These are phyloP conservation scores for Crithidia fasciculata DNA, from an alignment of 208 protist genomes.

Conservation along the genomic window DNA sequence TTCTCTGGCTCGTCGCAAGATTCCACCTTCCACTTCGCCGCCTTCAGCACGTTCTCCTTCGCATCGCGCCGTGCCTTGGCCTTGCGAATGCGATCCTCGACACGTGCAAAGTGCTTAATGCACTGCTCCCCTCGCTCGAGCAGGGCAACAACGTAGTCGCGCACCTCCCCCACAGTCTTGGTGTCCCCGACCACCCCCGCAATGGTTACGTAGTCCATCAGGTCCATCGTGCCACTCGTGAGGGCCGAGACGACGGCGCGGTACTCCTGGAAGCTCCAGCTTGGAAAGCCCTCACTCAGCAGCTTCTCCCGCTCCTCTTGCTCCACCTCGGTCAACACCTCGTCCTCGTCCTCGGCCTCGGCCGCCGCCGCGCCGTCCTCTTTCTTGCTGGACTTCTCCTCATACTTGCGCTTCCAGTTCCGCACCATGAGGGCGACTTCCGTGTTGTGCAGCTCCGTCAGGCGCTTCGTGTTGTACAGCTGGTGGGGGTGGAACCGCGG, in stretches of 20 bases:
- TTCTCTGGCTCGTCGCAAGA: constrained; percentile 67
- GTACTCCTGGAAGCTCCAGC: constrained; percentile 78
- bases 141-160: constrained; percentile 80
- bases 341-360: constrained; percentile 39
- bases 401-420: constrained; percentile 78
- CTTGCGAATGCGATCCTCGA: constrained; percentile 67
- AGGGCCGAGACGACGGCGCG: constrained; percentile 52
- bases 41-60: constrained; percentile 60
- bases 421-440: constrained; percentile 81
- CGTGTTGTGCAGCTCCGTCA: constrained; percentile 84
- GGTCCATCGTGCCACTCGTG: constrained; percentile 51
- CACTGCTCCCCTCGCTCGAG: constrained; percentile 79
- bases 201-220: constrained; percentile 73
- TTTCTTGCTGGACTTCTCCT: constrained; percentile 27
- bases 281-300: constrained; percentile 75
- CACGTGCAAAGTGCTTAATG: constrained; percentile 62
- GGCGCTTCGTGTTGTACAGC: constrained; percentile 82
- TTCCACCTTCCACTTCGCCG: constrained; percentile 87
- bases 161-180: constrained; percentile 82
- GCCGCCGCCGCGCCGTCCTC: constrained; percentile 13
- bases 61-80: constrained; percentile 43
- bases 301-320: constrained; percentile 83
- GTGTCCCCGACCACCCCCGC: constrained; percentile 31
- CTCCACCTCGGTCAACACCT: constrained; percentile 73
- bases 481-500: constrained; percentile 81